phyloP scores from a whole-genome alignment of 1,139 yeast genomes.

The Geotrichum phurueaensis region DNA sequence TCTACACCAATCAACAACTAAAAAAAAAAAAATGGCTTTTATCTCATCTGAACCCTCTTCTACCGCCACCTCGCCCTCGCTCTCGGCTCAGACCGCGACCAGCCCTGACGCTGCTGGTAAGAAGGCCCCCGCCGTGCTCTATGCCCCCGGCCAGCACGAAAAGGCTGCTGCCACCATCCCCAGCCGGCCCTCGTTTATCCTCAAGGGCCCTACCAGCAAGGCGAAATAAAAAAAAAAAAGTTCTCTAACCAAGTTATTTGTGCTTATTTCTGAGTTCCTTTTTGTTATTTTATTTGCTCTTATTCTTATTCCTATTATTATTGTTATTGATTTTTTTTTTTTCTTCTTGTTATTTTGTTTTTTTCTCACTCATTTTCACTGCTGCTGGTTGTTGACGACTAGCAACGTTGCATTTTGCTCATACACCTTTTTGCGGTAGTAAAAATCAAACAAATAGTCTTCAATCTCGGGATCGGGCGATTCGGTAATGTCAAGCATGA shows the following conservation, averaged over 20 bases:
- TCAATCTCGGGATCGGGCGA: slow-evolving; percentile 15
- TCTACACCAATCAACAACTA: too few species aligned
- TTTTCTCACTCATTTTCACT: background rate
- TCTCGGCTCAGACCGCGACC: background rate
- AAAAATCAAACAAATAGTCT: slow-evolving; percentile 13
- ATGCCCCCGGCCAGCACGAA: slow-evolving; percentile 3
- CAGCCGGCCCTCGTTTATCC: background rate
- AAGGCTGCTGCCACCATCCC: background rate
- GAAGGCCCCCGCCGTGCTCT: background rate
- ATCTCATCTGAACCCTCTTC: slow-evolving; percentile 1
- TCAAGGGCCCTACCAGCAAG: background rate
- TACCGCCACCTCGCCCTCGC: background rate
- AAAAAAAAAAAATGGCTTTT: slow-evolving; percentile 6
- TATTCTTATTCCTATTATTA: background rate
- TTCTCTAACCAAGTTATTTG: too few species aligned
- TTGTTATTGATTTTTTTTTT: background rate
- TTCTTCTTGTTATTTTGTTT: background rate
- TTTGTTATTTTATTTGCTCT: background rate
- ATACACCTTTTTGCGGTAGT: slow-evolving; percentile 9
- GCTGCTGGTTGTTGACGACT: background rate
- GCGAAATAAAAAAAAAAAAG: background rate
- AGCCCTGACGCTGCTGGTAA: background rate
- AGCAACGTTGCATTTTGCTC: background rate
- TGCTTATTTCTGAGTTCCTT: too few species aligned
- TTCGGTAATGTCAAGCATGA: slow-evolving; percentile 13